A percentile compares a stretch with the other conserved stretches of the same genome.
Conservation (phyloP, 306 rosid species). For the Biancaea sappan region DNA sequence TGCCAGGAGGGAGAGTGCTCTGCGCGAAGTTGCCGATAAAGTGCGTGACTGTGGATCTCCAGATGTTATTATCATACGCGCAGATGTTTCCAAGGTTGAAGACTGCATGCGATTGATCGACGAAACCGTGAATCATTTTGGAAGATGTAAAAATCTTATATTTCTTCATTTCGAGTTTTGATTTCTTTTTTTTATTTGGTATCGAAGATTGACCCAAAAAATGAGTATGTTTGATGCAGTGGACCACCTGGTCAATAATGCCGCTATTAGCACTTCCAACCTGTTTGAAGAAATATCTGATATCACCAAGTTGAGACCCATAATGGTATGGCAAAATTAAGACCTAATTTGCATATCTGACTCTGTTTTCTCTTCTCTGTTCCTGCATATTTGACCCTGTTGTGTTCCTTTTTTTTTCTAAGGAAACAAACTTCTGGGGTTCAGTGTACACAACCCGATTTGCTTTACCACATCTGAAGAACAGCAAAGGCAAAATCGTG, state of each 20-base stretch:
- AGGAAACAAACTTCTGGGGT: slow-evolving; percentile 89
- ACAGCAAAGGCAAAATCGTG: slow-evolving; percentile 63
- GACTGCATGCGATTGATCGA: slow-evolving; percentile 48
- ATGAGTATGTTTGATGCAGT: slow-evolving; percentile 42
- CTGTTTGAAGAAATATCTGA: slow-evolving; percentile 60
- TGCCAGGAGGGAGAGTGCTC: slow-evolving; percentile 42
- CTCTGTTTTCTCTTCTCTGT: background rate
- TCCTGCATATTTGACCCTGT: background rate
- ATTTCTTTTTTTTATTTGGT: background rate
- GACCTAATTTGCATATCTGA: background rate
- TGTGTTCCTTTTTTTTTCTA: background rate
- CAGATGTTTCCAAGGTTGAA: slow-evolving; percentile 54
- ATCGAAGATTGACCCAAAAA: background rate
- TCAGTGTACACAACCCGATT: slow-evolving; percentile 48
- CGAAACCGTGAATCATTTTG: slow-evolving; percentile 45
- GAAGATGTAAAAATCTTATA: slow-evolving; percentile 31
- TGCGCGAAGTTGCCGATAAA: slow-evolving; percentile 41
- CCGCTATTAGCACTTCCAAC: slow-evolving; percentile 42
- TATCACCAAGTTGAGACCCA: slow-evolving; percentile 46
- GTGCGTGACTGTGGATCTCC: slow-evolving; percentile 49
- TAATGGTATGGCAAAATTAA: slow-evolving; percentile 75
- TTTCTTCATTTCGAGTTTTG: background rate
- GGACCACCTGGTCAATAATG: slow-evolving; percentile 83
- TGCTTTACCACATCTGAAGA: slow-evolving; percentile 54
- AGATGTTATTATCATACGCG: slow-evolving; percentile 39